Percentiles rank a stretch among this genome's conserved stretches.
Conservation (phyloP, 2,329 filamentous ascomycete genomes). For the Diaporthe eres region DNA sequence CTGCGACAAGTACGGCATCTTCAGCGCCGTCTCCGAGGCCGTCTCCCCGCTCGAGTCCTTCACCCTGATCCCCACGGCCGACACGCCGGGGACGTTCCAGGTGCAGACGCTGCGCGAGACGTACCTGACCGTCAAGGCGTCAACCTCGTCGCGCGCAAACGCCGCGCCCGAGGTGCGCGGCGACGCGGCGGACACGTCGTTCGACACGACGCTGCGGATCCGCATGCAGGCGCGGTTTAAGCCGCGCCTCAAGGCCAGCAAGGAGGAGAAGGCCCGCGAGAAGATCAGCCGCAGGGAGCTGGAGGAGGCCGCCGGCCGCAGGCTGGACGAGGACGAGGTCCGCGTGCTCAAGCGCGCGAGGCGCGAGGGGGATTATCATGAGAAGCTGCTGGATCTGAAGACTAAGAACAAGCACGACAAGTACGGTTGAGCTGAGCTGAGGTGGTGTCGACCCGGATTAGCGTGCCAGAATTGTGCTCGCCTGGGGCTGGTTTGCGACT, state of each 20-base stretch:
- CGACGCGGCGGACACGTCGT: conserved; percentile 77
- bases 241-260: conserved; percentile 81
- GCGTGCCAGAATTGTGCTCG: background rate
- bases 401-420: conserved; percentile 96
- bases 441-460: too few species aligned
- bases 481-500: background rate
- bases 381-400: conserved; percentile 86
- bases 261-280: conserved; percentile 85
- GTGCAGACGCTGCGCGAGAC: conserved; percentile 81
- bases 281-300: conserved; percentile 90
- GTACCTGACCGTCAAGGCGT: conserved; percentile 75
- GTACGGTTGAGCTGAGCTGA: conserved; percentile 61
- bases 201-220: conserved; percentile 81
- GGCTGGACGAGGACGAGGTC: conserved; percentile 88
- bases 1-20: conserved; percentile 85
- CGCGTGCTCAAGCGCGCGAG: conserved; percentile 85
- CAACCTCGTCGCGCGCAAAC: conserved; percentile 62
- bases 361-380: conserved; percentile 90
- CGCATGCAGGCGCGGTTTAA: conserved; percentile 98
- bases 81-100: conserved; percentile 79
- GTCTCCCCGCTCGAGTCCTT: conserved; percentile 89
- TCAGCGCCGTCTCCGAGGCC: conserved; percentile 84
- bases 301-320: conserved; percentile 83
- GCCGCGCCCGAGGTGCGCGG: conserved; percentile 78
- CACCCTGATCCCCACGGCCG: conserved; percentile 72